Conservation (phyloP, 1,284 basidiomycete genomes). For the Xerocomus nothofagi region DNA sequence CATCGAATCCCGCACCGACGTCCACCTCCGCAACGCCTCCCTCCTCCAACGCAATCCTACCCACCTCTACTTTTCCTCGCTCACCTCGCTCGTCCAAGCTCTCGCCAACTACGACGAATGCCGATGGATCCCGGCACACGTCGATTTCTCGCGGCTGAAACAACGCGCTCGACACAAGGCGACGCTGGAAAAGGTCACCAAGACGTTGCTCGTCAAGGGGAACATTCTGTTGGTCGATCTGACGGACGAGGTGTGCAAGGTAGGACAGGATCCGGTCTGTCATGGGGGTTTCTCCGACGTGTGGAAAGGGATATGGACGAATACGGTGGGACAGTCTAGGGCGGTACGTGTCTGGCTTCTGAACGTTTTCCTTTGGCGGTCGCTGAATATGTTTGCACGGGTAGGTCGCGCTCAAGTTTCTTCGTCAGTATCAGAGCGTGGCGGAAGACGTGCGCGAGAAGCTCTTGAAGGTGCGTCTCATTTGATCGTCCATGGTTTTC, state of each 20-base stretch:
- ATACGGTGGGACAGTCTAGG: slow-evolving; percentile 41
- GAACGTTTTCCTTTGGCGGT: background rate
- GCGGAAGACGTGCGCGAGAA: slow-evolving; percentile 48
- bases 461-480: slow-evolving; percentile 43
- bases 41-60: slow-evolving; percentile 51
- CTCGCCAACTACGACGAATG: slow-evolving; percentile 54
- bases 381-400: background rate
- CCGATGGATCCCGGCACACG: slow-evolving; percentile 45
- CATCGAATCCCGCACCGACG: slow-evolving; percentile 48
- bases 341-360: slow-evolving; percentile 30
- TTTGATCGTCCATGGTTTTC: background rate
- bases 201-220: slow-evolving; percentile 52
- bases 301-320: slow-evolving; percentile 56
- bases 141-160: slow-evolving; percentile 53
- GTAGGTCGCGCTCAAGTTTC: slow-evolving; percentile 56
- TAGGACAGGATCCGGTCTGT: slow-evolving; percentile 42
- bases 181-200: slow-evolving; percentile 52
- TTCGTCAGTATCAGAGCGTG: slow-evolving; percentile 51
- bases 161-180: slow-evolving; percentile 56
- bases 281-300: slow-evolving; percentile 59
- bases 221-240: slow-evolving; percentile 50
- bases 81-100: slow-evolving; percentile 49
- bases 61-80: slow-evolving; percentile 50
- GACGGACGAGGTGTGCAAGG: slow-evolving; percentile 49
- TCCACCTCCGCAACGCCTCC: slow-evolving; percentile 55